Evolutionary conservation across 352 stramenopile species (phyloP).

Genomic region (Phytophthora fragariaefolia): DNA sequence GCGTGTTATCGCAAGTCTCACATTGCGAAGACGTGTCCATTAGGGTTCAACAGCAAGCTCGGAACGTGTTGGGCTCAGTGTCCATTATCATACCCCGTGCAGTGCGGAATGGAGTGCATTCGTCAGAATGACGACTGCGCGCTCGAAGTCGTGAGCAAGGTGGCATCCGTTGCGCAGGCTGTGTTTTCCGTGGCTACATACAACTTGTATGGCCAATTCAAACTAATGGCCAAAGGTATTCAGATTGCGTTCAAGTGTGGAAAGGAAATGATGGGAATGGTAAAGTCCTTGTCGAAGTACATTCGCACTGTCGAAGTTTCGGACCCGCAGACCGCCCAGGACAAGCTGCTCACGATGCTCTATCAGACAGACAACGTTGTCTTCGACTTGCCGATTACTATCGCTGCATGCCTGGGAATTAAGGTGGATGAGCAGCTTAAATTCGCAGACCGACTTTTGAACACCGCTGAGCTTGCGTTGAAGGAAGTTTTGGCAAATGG

Average conservation of each 20-base stretch:
- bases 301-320: slow-evolving; percentile 40
- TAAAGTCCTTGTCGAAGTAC: slow-evolving; percentile 45
- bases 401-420: slow-evolving; percentile 47
- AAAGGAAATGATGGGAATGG: slow-evolving; percentile 46
- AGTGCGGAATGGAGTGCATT: slow-evolving; percentile 54
- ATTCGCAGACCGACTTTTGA: slow-evolving; percentile 40
- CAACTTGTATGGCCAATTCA: slow-evolving; percentile 38
- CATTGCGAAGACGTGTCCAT: slow-evolving; percentile 38
- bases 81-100: slow-evolving; percentile 40
- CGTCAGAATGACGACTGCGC: slow-evolving; percentile 53
- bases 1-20: slow-evolving; percentile 48
- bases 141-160: slow-evolving; percentile 42
- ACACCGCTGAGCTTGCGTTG: slow-evolving; percentile 41
- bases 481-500: slow-evolving; percentile 49
- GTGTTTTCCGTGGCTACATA: slow-evolving; percentile 36
- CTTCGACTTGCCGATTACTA: slow-evolving; percentile 53
- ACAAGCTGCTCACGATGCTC: slow-evolving; percentile 47
- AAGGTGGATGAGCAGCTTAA: slow-evolving; percentile 39
- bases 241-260: slow-evolving; percentile 45
- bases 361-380: slow-evolving; percentile 55
- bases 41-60: slow-evolving; percentile 38
- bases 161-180: slow-evolving; percentile 31
- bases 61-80: slow-evolving; percentile 53
- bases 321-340: slow-evolving; percentile 36
- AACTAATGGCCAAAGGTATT: slow-evolving; percentile 38